Base-by-base conservation (phyloP, 306 rosid species). In the Leucaena leucocephala region DNA sequence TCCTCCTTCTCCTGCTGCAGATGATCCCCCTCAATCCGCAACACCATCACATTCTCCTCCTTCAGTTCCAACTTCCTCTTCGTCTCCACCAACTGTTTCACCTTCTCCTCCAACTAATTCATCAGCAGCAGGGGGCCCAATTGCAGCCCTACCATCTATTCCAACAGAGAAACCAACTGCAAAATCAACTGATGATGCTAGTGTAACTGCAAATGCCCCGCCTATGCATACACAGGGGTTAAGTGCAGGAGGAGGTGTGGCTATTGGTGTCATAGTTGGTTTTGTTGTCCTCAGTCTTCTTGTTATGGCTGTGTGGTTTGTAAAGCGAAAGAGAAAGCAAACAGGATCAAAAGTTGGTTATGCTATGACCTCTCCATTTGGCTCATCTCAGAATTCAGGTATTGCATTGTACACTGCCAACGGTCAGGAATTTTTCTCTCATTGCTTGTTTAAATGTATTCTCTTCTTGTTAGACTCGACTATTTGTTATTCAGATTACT, bases 301-400 rank as follows among this genome's bases (percentile, higher is more conserved):
- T 78, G 75, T 87, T 62, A 85, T 91, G 91, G 87, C 87, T 4
- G 78, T 89, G 79, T 91, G 93, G 92, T 86, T 93, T 77, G 81
- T 81, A 72, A 96, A 86, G 82, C 91, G 80, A 50, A 93, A 89
- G 89, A 87, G 81, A 77, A 86, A 86, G 85, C 80, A 50, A 77
- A 81, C 54, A 43, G 85, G 85, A 71, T 8, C 84, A n/a, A 76
- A 80, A 84, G 69, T 43, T 82, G 86, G 84, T 68, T 91, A 89
- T 84, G 79, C 72, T 52, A 52, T 72, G 68, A 80, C 97, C 52
- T 96, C 99, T 71, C 99, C 99, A 49, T 88, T 85, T 71, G 81
- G 92, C 72, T 91, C 98, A 48, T 95, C 98, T 71, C 98, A 96
- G 74, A 96, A 90, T 87, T 96, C 99, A 90, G 99, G 99, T 96